A percentile compares a stretch with the other conserved stretches of the same genome.
Conservation (phyloP, 345 rosid species). For the Punica granatum region DNA sequence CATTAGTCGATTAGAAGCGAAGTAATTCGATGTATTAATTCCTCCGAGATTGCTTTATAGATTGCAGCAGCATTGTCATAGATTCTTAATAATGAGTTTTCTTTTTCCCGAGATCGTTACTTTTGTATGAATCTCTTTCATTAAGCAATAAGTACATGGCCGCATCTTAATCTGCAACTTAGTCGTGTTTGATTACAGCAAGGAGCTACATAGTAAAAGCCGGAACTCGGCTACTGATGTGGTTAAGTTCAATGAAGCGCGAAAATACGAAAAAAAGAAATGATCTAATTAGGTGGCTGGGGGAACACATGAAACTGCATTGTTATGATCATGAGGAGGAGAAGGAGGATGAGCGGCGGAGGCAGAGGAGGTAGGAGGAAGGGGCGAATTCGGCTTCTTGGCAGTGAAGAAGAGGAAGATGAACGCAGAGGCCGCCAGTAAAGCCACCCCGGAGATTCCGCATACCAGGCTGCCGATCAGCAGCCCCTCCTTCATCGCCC, state of each 20-base stretch:
- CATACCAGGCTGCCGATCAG: constrained; percentile 54
- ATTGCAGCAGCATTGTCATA: background rate
- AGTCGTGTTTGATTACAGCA: background rate
- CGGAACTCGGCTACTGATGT: background rate
- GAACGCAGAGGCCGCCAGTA: constrained; percentile 41
- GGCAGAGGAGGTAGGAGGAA: background rate
- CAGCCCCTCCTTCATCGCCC: constrained; percentile 41
- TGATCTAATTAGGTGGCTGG: background rate
- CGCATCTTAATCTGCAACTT: background rate
- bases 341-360: background rate
- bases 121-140: background rate
- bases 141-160: background rate
- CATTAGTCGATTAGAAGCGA: background rate
- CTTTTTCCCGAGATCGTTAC: background rate
- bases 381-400: background rate
- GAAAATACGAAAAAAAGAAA: background rate
- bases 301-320: background rate
- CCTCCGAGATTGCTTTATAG: background rate
- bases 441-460: constrained; percentile 46
- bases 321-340: background rate
- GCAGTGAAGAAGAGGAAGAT: constrained; percentile 23
- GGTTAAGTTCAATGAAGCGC: background rate
- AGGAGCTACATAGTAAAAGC: background rate
- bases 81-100: background rate
- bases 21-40: no score